phyloP scores from a whole-genome alignment of 371 early-diverging fungal genomes.

The Mucor velutinosus region DNA sequence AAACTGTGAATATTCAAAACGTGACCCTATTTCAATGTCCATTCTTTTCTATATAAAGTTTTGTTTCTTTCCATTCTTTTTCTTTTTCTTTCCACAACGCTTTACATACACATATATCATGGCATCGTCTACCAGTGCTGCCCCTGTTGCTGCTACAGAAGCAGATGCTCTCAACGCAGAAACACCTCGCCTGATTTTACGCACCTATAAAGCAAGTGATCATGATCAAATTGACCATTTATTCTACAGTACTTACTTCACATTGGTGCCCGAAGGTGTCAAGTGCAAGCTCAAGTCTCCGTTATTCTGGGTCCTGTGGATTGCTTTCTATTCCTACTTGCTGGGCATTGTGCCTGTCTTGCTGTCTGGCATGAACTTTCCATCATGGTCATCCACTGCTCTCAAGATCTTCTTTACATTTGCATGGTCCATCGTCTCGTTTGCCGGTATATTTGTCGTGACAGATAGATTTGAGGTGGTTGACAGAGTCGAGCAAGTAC shows the following conservation, averaged over 20 bases:
- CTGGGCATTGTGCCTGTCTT: slow-evolving; percentile 34
- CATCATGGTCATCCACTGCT: slow-evolving; percentile 22
- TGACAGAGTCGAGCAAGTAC: slow-evolving; percentile 38
- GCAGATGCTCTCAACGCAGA: not conserved
- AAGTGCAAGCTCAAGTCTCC: slow-evolving; percentile 44
- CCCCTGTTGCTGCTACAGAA: not conserved
- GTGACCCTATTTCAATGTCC: slow-evolving; percentile 1
- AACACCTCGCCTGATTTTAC: slow-evolving; percentile 32
- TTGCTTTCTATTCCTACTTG: slow-evolving; percentile 37
- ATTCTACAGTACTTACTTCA: slow-evolving; percentile 39
- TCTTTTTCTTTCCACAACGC: not conserved
- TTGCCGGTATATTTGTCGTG: slow-evolving; percentile 36
- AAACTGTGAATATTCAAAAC: not conserved
- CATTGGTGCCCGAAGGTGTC: slow-evolving; percentile 48
- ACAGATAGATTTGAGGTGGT: slow-evolving; percentile 45
- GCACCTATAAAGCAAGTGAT: slow-evolving; percentile 41
- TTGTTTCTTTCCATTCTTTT: not conserved
- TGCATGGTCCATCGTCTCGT: slow-evolving; percentile 38
- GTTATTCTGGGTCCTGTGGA: slow-evolving; percentile 43
- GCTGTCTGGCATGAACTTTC: slow-evolving; percentile 26
- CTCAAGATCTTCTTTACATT: slow-evolving; percentile 39
- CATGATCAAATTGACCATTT: slow-evolving; percentile 33
- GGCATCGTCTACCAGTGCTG: not conserved
- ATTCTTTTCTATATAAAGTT: not conserved
- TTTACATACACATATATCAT: not conserved